Conservation (phyloP, 441 rosid species). For the Gossypium laxum region DNA sequence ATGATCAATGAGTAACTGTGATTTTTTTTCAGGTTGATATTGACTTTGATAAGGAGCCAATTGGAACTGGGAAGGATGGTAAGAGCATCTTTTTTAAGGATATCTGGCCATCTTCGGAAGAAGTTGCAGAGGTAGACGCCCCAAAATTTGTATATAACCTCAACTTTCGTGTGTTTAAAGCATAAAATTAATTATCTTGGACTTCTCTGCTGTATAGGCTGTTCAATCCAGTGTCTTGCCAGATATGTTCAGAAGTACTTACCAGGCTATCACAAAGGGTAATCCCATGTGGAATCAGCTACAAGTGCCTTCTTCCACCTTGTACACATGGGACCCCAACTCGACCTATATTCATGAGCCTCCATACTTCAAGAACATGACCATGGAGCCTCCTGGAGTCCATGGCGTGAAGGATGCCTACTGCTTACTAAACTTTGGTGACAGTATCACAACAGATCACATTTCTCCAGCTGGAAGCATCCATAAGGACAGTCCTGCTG, state of each 20-base stretch:
- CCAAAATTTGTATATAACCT: neutral
- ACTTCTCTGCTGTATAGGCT: conserved; percentile 39
- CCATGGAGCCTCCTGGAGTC: conserved; percentile 82
- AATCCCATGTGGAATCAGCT: conserved; percentile 90
- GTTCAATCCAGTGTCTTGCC: conserved; percentile 92
- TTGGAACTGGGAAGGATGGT: conserved; percentile 83
- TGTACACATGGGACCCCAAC: conserved; percentile 77
- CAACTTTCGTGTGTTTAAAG: conserved; percentile 6
- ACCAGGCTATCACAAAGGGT: conserved; percentile 82
- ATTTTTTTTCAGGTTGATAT: conserved; percentile 61
- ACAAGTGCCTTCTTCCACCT: conserved; percentile 47
- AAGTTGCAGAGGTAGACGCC: conserved; percentile 70
- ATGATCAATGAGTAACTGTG: conserved; percentile 11
- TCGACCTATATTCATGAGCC: conserved; percentile 98
- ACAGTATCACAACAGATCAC: conserved; percentile 95
- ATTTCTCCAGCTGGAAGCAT: conserved; percentile 97
- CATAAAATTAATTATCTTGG: conserved; percentile 5
- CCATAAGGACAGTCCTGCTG: conserved; percentile 93
- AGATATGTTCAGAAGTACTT: conserved; percentile 82
- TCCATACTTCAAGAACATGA: conserved; percentile 91
- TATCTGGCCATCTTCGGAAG: conserved; percentile 86
- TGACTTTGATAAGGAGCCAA: conserved; percentile 86
- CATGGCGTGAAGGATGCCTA: conserved; percentile 88
- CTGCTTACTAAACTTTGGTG: conserved; percentile 91
- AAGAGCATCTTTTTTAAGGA: conserved; percentile 67